Conservation (phyloP, 139 green algal species). For the Tetraselmis striata region DNA sequence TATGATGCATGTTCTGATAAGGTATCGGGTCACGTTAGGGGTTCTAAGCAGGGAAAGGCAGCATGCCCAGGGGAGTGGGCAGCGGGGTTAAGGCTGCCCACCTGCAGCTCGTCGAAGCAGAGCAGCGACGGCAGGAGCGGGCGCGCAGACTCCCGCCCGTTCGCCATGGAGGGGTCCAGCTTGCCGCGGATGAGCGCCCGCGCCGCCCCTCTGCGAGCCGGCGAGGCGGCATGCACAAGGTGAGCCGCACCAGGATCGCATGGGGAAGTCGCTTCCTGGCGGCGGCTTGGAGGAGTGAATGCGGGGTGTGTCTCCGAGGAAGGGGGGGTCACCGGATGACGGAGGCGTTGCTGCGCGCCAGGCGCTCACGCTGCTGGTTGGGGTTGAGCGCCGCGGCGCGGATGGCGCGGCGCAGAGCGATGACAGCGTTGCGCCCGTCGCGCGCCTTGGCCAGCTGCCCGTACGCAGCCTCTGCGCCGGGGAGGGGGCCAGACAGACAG, state of each 20-base stretch:
- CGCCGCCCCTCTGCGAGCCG: not conserved
- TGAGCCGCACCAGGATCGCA: too few species aligned
- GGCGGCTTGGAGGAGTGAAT: too few species aligned
- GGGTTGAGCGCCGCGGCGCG: not conserved
- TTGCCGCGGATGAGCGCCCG: not conserved
- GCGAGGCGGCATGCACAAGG: too few species aligned
- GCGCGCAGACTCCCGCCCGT: not conserved
- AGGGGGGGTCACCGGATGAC: not conserved
- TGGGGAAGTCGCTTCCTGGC: too few species aligned
- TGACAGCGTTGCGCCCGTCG: not conserved
- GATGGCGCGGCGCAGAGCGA: not conserved
- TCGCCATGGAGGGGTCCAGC: not conserved
- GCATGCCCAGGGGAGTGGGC: not conserved
- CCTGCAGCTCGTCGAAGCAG: slow-evolving; percentile 77
- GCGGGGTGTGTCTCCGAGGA: too few species aligned
- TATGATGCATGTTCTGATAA: too few species aligned
- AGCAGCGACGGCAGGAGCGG: slow-evolving; percentile 33
- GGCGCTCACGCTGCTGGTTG: not conserved
- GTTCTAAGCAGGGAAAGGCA: too few species aligned
- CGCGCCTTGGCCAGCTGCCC: not conserved
- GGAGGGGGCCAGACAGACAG: too few species aligned
- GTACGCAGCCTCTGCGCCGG: not conserved
- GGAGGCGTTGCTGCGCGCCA: not conserved
- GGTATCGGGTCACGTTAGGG: too few species aligned
- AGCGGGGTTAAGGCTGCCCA: slow-evolving; percentile 12